Conservation (phyloP, 768 basidiomycete species). For the Pulveroboletus ravenelii region DNA sequence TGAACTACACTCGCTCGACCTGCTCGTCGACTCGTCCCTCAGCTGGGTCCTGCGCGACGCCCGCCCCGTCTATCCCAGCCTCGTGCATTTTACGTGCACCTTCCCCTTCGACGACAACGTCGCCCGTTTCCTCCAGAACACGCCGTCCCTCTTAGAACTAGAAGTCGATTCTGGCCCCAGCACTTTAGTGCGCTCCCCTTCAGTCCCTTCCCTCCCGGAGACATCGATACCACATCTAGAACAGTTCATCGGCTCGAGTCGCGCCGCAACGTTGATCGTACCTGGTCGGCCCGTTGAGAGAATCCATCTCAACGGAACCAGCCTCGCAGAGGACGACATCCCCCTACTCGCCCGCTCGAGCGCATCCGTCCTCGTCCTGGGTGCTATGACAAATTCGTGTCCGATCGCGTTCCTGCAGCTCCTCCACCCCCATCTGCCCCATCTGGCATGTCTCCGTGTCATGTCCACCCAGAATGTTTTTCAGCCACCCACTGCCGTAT, state of each 20-base stretch:
- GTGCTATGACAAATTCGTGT: constrained; percentile 53
- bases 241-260: constrained; percentile 59
- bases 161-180: constrained; percentile 44
- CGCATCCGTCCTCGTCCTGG: constrained; percentile 50
- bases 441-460: constrained; percentile 62
- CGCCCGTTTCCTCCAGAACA: constrained; percentile 52
- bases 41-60: constrained; percentile 50
- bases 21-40: constrained; percentile 43
- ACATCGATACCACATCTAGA: constrained; percentile 41
- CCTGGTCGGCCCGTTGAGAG: constrained; percentile 63
- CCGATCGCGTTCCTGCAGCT: constrained; percentile 54
- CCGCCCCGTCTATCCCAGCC: constrained; percentile 37
- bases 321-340: constrained; percentile 54
- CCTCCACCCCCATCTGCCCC: constrained; percentile 53
- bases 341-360: constrained; percentile 46
- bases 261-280: constrained; percentile 50
- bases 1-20: constrained; percentile 48
- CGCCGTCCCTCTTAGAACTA: constrained; percentile 52
- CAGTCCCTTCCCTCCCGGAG: constrained; percentile 23
- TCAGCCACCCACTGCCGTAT: constrained; percentile 47
- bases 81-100: constrained; percentile 55
- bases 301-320: constrained; percentile 58
- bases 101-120: constrained; percentile 59
- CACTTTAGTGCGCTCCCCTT: constrained; percentile 16
- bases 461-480: constrained; percentile 51